Evolutionary conservation across 2,329 filamentous ascomycete species (phyloP), one percentile per base, ranked within the genome.

Genomic region (Botrytis squamosa): DNA sequence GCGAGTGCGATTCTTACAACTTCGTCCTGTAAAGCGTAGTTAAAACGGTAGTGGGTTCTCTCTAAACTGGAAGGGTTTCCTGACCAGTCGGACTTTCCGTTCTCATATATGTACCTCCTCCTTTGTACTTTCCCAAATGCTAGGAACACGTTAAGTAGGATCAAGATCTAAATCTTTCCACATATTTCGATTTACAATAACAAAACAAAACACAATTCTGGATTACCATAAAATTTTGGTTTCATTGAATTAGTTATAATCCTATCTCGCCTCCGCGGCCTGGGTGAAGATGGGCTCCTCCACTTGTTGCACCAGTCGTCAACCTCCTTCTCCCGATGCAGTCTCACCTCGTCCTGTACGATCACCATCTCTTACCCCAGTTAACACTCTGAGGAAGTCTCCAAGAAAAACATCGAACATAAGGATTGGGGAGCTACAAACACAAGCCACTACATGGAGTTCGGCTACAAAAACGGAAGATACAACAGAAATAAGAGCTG

Each of bases 241-340:
- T 40, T 71, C 57, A 55, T 49, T 25, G 12, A 71, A 29, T 38
- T 42, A 62, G 29, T 65, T 49, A 22, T 29, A 12, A 65, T 65
- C 44, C 36, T 44, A 65, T 71, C 69, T 71, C 16, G 44, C 52
- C 62, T 52, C 29, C 49, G 71, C 10, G 16, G 46, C 36, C 36
- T 59, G 46, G 55, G 25, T 46, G 40, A 70, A 70, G 29, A 72
- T 72, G 71, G 71, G 63, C 49, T 59, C 68, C 10, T 64, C 72
- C 33, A 76, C 52, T 59, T 81, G 80, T 73, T 81, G 80, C 64
- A 80, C 74, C 33, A 75, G 76, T 70, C 75, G 77, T 22, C 63
- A 75, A 52, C 77, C 80, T 25, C 79, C 80, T n/a, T 81, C 80
- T 18, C 80, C 80, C 42, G 79, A 81, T 66, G 75, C 74, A 18